These are phyloP conservation scores for Ascochyta lentis DNA, from an alignment of 2,329 filamentous ascomycete species.

Conservation along the genomic window DNA sequence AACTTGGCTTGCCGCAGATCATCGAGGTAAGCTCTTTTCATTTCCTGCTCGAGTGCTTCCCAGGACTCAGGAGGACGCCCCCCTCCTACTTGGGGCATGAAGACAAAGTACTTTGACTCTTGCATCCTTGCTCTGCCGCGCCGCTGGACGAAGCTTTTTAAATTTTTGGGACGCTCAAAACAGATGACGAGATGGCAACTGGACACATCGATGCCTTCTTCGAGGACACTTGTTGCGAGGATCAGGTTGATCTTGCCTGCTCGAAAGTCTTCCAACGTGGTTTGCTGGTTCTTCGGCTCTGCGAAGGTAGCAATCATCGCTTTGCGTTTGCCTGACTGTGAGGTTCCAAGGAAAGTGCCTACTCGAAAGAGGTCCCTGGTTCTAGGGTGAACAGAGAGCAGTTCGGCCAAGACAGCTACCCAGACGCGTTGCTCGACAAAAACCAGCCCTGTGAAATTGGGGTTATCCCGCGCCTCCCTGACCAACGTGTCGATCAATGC, in stretches of 20 bases:
- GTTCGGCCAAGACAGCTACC: conserved; percentile 51
- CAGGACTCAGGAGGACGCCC: conserved; percentile 59
- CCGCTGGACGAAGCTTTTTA: conserved; percentile 71
- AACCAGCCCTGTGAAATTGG: conserved; percentile 51
- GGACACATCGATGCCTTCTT: conserved; percentile 68
- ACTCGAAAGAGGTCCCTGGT: conserved; percentile 46
- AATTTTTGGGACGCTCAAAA: conserved; percentile 66
- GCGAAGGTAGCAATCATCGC: conserved; percentile 58
- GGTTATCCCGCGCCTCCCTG: conserved; percentile 33
- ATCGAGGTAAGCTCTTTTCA: conserved; percentile 73
- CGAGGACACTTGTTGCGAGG: conserved; percentile 63
- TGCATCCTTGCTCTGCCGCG: conserved; percentile 67
- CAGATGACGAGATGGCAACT: conserved; percentile 70
- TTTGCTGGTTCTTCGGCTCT: conserved; percentile 56
- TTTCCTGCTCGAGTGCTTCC: conserved; percentile 71
- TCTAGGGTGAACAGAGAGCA: conserved; percentile 43
- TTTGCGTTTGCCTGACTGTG: conserved; percentile 50
- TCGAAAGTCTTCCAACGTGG: conserved; percentile 62
- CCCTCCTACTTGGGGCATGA: conserved; percentile 50
- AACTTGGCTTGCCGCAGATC: conserved; percentile 61
- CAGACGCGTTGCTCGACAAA: conserved; percentile 57
- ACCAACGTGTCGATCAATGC: conserved; percentile 47
- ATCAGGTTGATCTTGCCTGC: conserved; percentile 63
- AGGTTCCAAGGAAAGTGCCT: conserved; percentile 63
- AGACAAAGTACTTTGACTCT: conserved; percentile 62